Evolutionary conservation across 495 filamentous ascomycete species (phyloP).

Genomic region (Penicillium paradoxum): DNA sequence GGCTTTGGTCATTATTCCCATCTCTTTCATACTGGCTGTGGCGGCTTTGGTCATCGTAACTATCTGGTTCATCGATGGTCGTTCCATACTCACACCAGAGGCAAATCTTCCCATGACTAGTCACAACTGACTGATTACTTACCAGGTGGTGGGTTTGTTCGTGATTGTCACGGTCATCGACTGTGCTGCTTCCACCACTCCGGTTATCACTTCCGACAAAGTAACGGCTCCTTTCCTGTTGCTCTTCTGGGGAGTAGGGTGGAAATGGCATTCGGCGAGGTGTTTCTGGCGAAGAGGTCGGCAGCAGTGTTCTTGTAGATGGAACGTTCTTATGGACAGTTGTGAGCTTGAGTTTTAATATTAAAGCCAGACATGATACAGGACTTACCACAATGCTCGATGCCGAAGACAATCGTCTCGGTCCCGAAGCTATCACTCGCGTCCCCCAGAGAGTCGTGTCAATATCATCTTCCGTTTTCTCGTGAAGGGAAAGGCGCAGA

Average conservation of each 20-base stretch:
- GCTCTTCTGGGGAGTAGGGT: not conserved
- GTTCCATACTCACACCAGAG: conserved; percentile 16
- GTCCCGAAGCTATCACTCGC: not conserved
- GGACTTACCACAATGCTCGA: not conserved
- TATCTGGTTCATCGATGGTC: not conserved
- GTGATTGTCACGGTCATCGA: not conserved
- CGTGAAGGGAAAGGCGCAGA: conserved; percentile 7
- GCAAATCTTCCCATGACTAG: conserved; percentile 17
- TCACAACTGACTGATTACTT: not conserved
- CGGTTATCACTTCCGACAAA: not conserved
- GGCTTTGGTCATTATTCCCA: not conserved
- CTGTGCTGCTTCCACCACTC: not conserved
- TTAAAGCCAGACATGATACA: not conserved
- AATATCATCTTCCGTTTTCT: conserved; percentile 13
- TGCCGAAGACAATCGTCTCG: not conserved
- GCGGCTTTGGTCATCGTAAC: too few species aligned
- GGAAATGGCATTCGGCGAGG: not conserved
- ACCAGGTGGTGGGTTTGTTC: not conserved
- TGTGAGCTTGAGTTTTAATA: not conserved
- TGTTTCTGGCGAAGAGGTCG: not conserved
- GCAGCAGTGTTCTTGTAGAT: not conserved
- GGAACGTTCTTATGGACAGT: not conserved
- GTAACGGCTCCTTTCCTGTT: not conserved
- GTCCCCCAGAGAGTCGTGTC: conserved; percentile 7
- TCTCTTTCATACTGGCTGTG: not conserved